Evolutionary conservation across 2,329 filamentous ascomycete genomes (phyloP).

Genomic region (Lecanicillium sp.): DNA sequence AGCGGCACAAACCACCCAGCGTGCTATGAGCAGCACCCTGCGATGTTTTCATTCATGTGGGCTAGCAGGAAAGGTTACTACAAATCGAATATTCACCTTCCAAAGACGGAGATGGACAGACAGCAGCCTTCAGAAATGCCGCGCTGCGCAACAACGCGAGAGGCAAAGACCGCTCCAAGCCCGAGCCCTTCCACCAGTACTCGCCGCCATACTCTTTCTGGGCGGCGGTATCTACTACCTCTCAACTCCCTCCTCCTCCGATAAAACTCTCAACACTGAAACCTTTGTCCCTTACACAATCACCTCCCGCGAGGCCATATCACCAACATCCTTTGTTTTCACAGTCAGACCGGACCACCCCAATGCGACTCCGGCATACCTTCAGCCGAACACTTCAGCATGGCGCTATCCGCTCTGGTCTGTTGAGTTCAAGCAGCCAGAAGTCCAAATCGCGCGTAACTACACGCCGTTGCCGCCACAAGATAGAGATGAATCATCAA

Average conservation of each 20-base stretch:
- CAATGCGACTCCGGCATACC: slow-evolving; percentile 19
- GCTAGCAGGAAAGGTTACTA: too few relatives aligned
- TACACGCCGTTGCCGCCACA: slow-evolving; percentile 78
- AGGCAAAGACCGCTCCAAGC: slow-evolving; percentile 28
- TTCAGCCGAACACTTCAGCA: slow-evolving; percentile 14
- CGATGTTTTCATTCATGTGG: too few relatives aligned
- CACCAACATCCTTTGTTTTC: slow-evolving; percentile 61
- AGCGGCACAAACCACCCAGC: too few relatives aligned
- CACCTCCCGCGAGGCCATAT: slow-evolving; percentile 51
- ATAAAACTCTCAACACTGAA: slow-evolving; percentile 42
- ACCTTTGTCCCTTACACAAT: slow-evolving; percentile 62
- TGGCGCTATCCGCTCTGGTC: slow-evolving; percentile 64
- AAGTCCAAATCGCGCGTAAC: slow-evolving; percentile 82
- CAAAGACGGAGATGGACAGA: too few relatives aligned
- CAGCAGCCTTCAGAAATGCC: too few relatives aligned
- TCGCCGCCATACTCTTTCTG: slow-evolving; percentile 16
- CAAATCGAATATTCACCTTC: too few relatives aligned
- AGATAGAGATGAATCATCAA: slow-evolving; percentile 18
- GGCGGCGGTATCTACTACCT: slow-evolving; percentile 19
- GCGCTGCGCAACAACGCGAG: too few relatives aligned
- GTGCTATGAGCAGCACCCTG: too few relatives aligned
- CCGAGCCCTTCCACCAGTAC: slow-evolving; percentile 14
- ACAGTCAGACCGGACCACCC: slow-evolving; percentile 43
- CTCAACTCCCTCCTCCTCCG: slow-evolving; percentile 14
- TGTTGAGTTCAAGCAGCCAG: slow-evolving; percentile 89